A percentile compares a stretch with the other conserved stretches of the same genome.
phyloP scores from a whole-genome alignment of 805 yeast species.

The Jamesozyma lodderae region DNA sequence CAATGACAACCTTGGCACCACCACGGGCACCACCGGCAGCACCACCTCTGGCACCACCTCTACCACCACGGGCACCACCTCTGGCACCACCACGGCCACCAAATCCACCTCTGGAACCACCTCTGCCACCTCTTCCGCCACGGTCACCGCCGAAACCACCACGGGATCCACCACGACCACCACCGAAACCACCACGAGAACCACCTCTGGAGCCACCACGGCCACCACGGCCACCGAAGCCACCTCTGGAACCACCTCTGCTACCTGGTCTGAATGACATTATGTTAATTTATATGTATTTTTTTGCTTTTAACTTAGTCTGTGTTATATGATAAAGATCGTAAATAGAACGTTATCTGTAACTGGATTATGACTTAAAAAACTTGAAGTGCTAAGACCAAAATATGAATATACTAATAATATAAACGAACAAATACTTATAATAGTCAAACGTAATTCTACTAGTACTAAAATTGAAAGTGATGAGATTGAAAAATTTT shows the following conservation, averaged over 20 bases:
- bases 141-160: conserved; percentile 32
- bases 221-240: conserved; percentile 10
- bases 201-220: conserved; percentile 39
- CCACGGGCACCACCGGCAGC: conserved; percentile 76
- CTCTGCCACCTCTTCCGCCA: conserved; percentile 35
- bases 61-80: conserved; percentile 41
- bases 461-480: too few species aligned
- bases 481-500: background rate
- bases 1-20: conserved; percentile 93
- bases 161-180: conserved; percentile 37
- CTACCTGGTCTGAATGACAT: conserved; percentile 76
- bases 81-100: conserved; percentile 42
- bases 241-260: conserved; percentile 39
- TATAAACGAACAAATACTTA: background rate
- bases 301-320: too few species aligned
- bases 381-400: too few species aligned
- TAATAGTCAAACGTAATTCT: background rate
- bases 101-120: conserved; percentile 45
- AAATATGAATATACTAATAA: too few species aligned
- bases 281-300: conserved; percentile 18
- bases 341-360: too few species aligned
- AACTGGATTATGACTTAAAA: too few species aligned
- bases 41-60: conserved; percentile 55
- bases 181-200: conserved; percentile 36
- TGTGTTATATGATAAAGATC: too few species aligned